Base-by-base conservation (phyloP, 2,329 filamentous ascomycete genomes). In the Verticillium klebahnii region DNA sequence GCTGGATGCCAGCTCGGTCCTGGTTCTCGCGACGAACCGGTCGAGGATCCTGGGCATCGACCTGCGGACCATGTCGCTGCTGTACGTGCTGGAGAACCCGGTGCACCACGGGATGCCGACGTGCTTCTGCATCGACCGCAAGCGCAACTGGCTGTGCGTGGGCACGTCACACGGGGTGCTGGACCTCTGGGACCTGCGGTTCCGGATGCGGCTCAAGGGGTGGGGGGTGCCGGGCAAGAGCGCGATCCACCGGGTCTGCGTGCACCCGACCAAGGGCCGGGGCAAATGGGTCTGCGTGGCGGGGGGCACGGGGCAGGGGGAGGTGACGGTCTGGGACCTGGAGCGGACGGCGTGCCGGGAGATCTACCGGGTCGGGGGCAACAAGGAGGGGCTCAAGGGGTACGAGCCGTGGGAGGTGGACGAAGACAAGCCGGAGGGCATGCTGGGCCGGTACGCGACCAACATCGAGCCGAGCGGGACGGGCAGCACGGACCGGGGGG, bases 101-200 rank as follows among this genome's bases (percentile, higher is more conserved):
- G 86, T 97, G 2, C 91, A 96, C 69, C 94, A 99, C 70, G 95
- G 95, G 14, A 91, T 89, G 0, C 92, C 93, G 1, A 97, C 92
- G 0, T 95, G 92, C 67, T 97, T 99, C 75, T 94, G 91, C 69
- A 83, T 97, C 36, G 93, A 97, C 70, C 85, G 87, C 62, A 91
- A 89, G 71, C 89, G 90, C 58, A 93, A 95, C 70, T 99, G 95
- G 95, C 80, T 99, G 3, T 84, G 96, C 1, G 78, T 98, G 0
- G 95, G 93, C 39, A 99, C 96, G 0, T 92, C 92, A 0, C 93
- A 98, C 72, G 95, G 96, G 39, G 89, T 98, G 32, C 80, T 99
- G 8, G 91, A 96, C 71, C 83, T 99, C 1, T 99, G 95, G 95
- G 95, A 99, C 74, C 82, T 99, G 50, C 89, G 95, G n/a, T 99